phyloP scores from a whole-genome alignment of 345 rosid species.

The Adansonia digitata region DNA sequence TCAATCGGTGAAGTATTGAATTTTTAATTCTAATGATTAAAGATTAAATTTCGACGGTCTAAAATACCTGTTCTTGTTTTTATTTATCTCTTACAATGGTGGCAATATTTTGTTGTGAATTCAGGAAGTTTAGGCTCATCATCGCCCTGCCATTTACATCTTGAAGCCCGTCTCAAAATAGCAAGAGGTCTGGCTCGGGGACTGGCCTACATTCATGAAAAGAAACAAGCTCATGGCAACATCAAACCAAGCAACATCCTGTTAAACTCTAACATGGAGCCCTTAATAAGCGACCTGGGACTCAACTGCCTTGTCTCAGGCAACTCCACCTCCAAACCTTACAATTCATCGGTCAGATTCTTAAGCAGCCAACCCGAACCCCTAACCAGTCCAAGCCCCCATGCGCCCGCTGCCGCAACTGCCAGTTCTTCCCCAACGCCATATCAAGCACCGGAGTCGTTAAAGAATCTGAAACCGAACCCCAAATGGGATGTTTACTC shows the following conservation, averaged over 20 bases:
- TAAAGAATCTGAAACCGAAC: constrained; percentile 48
- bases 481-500: constrained; percentile 84
- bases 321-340: no score
- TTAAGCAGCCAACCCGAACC: constrained; percentile 29
- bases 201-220: constrained; percentile 66
- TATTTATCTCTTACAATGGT: background rate
- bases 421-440: constrained; percentile 28
- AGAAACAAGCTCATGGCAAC: constrained; percentile 76
- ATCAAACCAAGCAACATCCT: constrained; percentile 77
- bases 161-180: constrained; percentile 63
- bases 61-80: background rate
- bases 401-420: background rate
- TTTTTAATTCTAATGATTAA: no score
- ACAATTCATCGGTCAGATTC: no score
- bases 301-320: constrained; percentile 40
- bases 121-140: constrained; percentile 41
- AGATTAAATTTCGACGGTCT: no score
- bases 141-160: constrained; percentile 42
- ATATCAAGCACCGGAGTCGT: constrained; percentile 76
- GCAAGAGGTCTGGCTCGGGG: constrained; percentile 79
- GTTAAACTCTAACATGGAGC: constrained; percentile 51
- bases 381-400: constrained; percentile 23
- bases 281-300: constrained; percentile 65
- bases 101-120: background rate
- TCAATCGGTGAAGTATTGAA: no score